phyloP scores from a whole-genome alignment of 768 basidiomycete genomes.

The Dictyophora rubrovolvata region DNA sequence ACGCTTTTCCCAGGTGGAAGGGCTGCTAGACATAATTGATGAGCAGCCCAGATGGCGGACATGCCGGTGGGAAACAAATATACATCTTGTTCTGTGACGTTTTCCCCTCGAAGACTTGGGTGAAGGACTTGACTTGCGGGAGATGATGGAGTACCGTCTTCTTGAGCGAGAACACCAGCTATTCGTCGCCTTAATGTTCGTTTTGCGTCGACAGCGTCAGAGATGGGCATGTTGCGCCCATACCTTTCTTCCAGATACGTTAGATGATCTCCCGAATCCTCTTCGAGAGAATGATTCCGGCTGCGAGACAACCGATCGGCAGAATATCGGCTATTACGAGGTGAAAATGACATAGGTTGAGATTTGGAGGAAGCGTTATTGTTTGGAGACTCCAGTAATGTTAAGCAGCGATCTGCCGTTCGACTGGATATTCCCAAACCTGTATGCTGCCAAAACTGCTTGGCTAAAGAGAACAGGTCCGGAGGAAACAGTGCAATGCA shows the following conservation, averaged over 20 bases:
- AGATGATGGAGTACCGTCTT: slow-evolving; percentile 11
- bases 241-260: slow-evolving; percentile 91
- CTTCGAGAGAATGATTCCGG: background rate
- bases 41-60: slow-evolving; percentile 43
- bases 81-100: slow-evolving; percentile 36
- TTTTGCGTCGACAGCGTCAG: slow-evolving; percentile 34
- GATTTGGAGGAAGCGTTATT: slow-evolving; percentile 16
- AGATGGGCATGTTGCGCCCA: slow-evolving; percentile 59
- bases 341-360: slow-evolving; percentile 8
- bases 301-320: background rate
- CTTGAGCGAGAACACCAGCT: slow-evolving; percentile 31
- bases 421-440: slow-evolving; percentile 40
- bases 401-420: slow-evolving; percentile 34
- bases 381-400: slow-evolving; percentile 24
- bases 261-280: slow-evolving; percentile 46
- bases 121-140: slow-evolving; percentile 12
- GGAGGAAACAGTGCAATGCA: slow-evolving; percentile 32
- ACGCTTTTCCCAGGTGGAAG: slow-evolving; percentile 28
- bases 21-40: slow-evolving; percentile 27
- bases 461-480: slow-evolving; percentile 25
- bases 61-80: slow-evolving; percentile 42
- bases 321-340: slow-evolving; percentile 7
- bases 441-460: slow-evolving; percentile 43
- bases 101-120: slow-evolving; percentile 18
- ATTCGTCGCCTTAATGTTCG: slow-evolving; percentile 35